These are phyloP conservation scores for Dryas drummondii DNA, from an alignment of 306 rosid species.

Conservation along the genomic window DNA sequence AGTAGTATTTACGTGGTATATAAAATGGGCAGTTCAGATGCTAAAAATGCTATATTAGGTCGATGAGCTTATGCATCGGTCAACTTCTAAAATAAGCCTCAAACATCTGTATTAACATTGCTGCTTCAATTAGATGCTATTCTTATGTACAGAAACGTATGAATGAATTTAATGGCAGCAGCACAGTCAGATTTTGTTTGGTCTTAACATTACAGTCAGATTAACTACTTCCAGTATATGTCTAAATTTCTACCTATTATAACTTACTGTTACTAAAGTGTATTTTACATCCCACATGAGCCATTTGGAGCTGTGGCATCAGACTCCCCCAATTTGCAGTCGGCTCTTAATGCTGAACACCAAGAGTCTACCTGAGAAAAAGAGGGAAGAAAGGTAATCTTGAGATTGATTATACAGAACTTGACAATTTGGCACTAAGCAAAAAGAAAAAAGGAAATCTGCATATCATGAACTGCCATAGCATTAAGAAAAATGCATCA, in stretches of 20 bases:
- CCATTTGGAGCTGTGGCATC: constrained; percentile 35
- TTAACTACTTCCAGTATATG: constrained; percentile 10
- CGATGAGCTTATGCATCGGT: constrained; percentile 1
- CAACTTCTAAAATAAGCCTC: neutral
- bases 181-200: neutral
- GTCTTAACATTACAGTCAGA: constrained; percentile 4
- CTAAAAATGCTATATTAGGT: neutral
- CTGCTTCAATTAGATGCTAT: constrained; percentile 6
- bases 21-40: neutral
- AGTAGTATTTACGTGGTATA: neutral
- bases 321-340: constrained; percentile 50
- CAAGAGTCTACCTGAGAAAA: constrained; percentile 69
- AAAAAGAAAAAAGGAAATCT: neutral
- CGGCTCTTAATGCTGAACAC: constrained; percentile 54
- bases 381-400: constrained; percentile 8
- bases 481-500: neutral
- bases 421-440: neutral
- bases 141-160: constrained; percentile 6
- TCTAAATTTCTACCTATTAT: constrained; percentile 31
- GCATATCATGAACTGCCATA: neutral
- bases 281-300: constrained; percentile 20
- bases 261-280: constrained; percentile 23
- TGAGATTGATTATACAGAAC: neutral
- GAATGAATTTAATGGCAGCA: constrained; percentile 10
- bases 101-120: neutral